These are phyloP conservation scores for Alternaria sp. DNA, from an alignment of 2,329 filamentous ascomycete genomes.

Conservation along the genomic window DNA sequence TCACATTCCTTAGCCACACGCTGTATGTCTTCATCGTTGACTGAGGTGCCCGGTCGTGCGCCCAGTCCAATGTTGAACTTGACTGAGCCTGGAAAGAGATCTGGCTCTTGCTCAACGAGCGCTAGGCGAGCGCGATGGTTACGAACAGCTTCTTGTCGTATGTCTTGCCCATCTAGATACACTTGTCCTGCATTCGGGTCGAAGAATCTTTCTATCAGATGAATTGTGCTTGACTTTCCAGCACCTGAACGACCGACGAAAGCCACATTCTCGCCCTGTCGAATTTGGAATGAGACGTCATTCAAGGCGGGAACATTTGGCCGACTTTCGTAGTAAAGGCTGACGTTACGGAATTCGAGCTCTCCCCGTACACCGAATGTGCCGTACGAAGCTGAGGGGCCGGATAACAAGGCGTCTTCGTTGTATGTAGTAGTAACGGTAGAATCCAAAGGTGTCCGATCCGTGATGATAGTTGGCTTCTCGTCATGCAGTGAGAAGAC, in stretches of 20 bases:
- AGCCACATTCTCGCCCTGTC: conserved; percentile 50
- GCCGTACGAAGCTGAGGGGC: conserved; percentile 29
- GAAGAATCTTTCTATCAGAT: conserved; percentile 59
- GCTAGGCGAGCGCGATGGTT: conserved; percentile 52
- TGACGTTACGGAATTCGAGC: conserved; percentile 47
- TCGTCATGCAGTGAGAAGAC: conserved; percentile 55
- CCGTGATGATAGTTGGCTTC: conserved; percentile 51
- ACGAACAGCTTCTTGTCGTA: conserved; percentile 51
- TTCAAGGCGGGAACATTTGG: conserved; percentile 47
- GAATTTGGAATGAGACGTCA: conserved; percentile 53
- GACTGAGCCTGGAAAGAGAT: conserved; percentile 57
- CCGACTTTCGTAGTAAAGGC: conserved; percentile 45
- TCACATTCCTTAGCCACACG: conserved; percentile 54
- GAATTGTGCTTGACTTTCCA: conserved; percentile 57
- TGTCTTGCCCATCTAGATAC: conserved; percentile 54
- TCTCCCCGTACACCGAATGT: conserved; percentile 37
- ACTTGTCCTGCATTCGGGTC: conserved; percentile 53
- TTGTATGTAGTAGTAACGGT: conserved; percentile 5
- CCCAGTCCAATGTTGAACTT: conserved; percentile 57
- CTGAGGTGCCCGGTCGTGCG: conserved; percentile 37
- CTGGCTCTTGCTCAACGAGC: conserved; percentile 57
- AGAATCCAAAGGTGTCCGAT: conserved; percentile 6
- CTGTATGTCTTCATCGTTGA: conserved; percentile 40
- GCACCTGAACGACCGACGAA: conserved; percentile 56
- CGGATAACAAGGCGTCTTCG: conserved; percentile 22